These are phyloP conservation scores for Phanerodontia chrysosporium DNA, from an alignment of 768 basidiomycete genomes.

Conservation along the genomic window DNA sequence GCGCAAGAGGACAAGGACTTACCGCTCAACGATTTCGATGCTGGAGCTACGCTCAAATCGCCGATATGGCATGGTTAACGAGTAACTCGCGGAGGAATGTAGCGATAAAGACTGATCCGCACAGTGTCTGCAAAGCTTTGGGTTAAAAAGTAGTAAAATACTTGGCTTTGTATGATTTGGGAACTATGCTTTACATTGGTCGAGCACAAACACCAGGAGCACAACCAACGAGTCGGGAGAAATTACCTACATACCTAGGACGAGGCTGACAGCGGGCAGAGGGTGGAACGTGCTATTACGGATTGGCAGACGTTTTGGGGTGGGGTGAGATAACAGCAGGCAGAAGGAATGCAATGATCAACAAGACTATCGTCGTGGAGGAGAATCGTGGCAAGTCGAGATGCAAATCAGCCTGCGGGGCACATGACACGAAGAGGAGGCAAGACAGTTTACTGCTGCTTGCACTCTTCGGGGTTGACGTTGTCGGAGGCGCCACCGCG, in stretches of 20 bases:
- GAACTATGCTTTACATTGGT: background rate
- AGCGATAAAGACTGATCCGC: no score
- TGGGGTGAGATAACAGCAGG: background rate
- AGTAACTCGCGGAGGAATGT: no score
- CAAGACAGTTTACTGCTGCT: slow-evolving; percentile 66
- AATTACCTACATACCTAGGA: background rate
- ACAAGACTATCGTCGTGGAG: background rate
- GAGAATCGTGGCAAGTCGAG: background rate
- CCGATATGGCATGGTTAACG: no score
- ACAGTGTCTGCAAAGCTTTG: no score
- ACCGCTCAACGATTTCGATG: no score
- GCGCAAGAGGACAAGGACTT: no score
- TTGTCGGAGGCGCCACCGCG: slow-evolving; percentile 41
- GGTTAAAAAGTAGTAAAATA: background rate
- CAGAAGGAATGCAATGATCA: background rate
- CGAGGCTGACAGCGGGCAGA: background rate
- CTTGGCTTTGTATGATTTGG: background rate
- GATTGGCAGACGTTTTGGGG: background rate
- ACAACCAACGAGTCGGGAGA: background rate
- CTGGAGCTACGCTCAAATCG: no score
- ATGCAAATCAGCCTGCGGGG: background rate
- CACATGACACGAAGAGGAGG: no score
- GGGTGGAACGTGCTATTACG: background rate
- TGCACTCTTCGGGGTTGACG: slow-evolving; percentile 83
- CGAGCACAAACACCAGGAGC: background rate